These are phyloP conservation scores for Leccinellum luteum DNA, from an alignment of 768 basidiomycete genomes.

Conservation along the genomic window DNA sequence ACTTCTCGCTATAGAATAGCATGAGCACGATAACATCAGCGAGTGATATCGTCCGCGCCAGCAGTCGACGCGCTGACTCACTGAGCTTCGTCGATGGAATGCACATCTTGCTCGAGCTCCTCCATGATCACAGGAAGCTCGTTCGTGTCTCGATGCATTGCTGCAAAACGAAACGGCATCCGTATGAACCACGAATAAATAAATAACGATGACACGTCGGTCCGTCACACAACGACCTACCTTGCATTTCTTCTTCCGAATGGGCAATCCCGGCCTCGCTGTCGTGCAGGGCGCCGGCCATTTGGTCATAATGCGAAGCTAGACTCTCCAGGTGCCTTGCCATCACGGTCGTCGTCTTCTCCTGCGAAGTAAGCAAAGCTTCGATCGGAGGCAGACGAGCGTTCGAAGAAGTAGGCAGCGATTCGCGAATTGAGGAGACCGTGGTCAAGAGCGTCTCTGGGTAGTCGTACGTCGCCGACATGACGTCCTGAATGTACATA, in stretches of 20 bases:
- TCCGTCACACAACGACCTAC: constrained; percentile 33
- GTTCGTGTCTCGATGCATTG: constrained; percentile 78
- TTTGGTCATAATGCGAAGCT: constrained; percentile 73
- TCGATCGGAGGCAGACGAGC: constrained; percentile 41
- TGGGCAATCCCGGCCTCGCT: constrained; percentile 68
- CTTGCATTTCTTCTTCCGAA: constrained; percentile 65
- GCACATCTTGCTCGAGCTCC: constrained; percentile 62
- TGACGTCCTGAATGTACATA: constrained; percentile 44
- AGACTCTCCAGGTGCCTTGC: constrained; percentile 70
- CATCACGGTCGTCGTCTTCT: constrained; percentile 60
- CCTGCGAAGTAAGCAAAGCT: constrained; percentile 45
- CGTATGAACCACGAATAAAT: neutral
- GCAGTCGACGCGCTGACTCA: constrained; percentile 33
- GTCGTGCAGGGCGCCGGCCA: constrained; percentile 65
- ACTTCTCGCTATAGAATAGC: constrained; percentile 43
- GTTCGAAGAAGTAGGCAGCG: constrained; percentile 42
- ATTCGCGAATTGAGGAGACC: constrained; percentile 52
- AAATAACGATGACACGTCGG: neutral
- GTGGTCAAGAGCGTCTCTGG: constrained; percentile 59
- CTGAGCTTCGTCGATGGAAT: constrained; percentile 55
- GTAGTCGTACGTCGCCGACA: constrained; percentile 64
- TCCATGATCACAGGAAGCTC: constrained; percentile 73
- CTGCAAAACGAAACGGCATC: constrained; percentile 33
- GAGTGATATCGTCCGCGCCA: neutral
- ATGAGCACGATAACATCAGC: neutral